phyloP scores from a whole-genome alignment of 441 rosid species.

The Raphanus hybrid region DNA sequence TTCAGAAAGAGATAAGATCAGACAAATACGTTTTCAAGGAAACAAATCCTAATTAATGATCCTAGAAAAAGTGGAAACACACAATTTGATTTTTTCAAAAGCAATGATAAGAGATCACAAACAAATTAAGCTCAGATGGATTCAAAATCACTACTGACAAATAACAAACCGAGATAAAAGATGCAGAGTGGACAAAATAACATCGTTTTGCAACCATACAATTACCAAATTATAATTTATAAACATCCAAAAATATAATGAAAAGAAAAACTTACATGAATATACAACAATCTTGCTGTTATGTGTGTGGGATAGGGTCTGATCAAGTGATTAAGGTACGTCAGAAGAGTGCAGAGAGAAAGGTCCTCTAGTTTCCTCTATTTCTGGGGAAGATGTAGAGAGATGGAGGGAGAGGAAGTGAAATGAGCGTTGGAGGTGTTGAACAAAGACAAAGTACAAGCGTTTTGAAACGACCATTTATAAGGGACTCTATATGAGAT shows the following conservation, averaged over 20 bases:
- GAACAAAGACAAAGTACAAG: conserved; percentile 33
- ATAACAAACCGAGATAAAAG: conserved; percentile 16
- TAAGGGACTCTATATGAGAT: conserved; percentile 35
- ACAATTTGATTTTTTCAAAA: background rate
- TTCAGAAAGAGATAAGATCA: background rate
- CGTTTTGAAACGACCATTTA: conserved; percentile 31
- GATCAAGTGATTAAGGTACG: conserved; percentile 4
- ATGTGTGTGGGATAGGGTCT: conserved; percentile 13
- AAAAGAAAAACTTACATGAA: conserved; percentile 18
- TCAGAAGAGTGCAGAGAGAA: conserved; percentile 16
- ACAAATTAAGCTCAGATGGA: conserved; percentile 1
- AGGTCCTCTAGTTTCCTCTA: background rate
- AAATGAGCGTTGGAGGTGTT: conserved; percentile 24
- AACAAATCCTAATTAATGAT: conserved; percentile 5
- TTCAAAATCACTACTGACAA: conserved; percentile 11
- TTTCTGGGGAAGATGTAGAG: background rate
- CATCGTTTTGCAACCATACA: conserved; percentile 14
- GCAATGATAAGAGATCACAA: background rate
- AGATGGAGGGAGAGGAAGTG: background rate
- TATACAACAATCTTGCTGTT: conserved; percentile 9
- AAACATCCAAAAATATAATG: conserved; percentile 5
- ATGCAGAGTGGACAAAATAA: conserved; percentile 19
- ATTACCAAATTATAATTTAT: background rate
- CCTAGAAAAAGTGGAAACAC: conserved; percentile 21
- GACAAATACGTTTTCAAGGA: conserved; percentile 3